Percentiles rank a stretch among this genome's conserved stretches.
phyloP scores from a whole-genome alignment of 148 eudicot species.

The Cornus kousa region DNA sequence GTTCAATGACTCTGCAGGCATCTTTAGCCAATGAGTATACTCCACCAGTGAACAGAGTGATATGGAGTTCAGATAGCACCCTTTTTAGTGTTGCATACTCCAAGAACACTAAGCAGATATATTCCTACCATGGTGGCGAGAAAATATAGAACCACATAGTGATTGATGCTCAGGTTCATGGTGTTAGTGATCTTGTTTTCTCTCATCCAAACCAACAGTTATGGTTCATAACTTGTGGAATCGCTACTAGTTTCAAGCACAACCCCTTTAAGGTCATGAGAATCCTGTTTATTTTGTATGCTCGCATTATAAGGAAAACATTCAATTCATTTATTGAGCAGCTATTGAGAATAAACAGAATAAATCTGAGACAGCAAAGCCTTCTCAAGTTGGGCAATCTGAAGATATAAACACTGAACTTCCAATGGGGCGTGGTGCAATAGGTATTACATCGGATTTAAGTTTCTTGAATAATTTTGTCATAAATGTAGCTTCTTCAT shows the following conservation, averaged over 20 bases:
- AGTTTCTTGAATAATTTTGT: no score
- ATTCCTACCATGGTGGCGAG: slow-evolving; percentile 40
- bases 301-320: slow-evolving; percentile 48
- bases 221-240: slow-evolving; percentile 60
- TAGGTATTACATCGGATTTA: no score
- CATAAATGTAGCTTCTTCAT: no score
- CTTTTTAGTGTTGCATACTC: slow-evolving; percentile 66
- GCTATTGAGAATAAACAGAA: slow-evolving; percentile 40
- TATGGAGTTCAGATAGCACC: slow-evolving; percentile 72
- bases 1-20: slow-evolving; percentile 48
- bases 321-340: slow-evolving; percentile 60
- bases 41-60: slow-evolving; percentile 37
- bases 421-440: no score
- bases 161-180: slow-evolving; percentile 62
- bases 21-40: no score
- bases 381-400: no score
- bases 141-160: slow-evolving; percentile 52
- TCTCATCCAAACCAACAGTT: slow-evolving; percentile 18
- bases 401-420: no score
- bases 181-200: slow-evolving; percentile 23
- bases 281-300: slow-evolving; percentile 67
- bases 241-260: slow-evolving; percentile 40
- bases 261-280: slow-evolving; percentile 54
- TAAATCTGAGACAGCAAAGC: no score
- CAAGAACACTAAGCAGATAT: slow-evolving; percentile 58